These are phyloP conservation scores for Colletotrichum phormii DNA, from an alignment of 2,329 filamentous ascomycete species.

Conservation along the genomic window DNA sequence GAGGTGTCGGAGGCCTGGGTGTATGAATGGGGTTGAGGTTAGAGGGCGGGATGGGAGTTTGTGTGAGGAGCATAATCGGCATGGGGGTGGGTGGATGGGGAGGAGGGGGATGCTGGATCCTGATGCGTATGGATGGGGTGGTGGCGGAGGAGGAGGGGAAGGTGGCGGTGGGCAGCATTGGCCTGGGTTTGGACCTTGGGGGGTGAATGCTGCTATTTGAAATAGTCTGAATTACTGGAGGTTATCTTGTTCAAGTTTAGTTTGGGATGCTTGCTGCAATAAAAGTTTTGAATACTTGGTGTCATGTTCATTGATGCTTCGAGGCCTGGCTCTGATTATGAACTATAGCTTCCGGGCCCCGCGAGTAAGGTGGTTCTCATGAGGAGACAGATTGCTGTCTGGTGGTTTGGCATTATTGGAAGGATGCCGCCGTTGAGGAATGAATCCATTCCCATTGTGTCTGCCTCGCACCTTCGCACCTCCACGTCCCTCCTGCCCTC, in stretches of 20 bases:
- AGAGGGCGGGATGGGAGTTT: conserved; percentile 14
- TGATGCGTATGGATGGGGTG: conserved; percentile 12
- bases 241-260: conserved; percentile 23
- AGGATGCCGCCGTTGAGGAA: too few relatives aligned
- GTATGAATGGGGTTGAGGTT: conserved; percentile 13
- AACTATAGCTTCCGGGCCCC: too few relatives aligned
- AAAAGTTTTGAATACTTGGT: neutral
- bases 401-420: too few relatives aligned
- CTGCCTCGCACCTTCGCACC: too few relatives aligned
- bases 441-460: too few relatives aligned
- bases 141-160: neutral
- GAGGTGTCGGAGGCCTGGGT: conserved; percentile 24
- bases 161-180: neutral
- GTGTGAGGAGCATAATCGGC: conserved; percentile 26
- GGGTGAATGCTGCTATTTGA: conserved; percentile 25
- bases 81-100: neutral
- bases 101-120: conserved; percentile 7
- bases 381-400: too few relatives aligned
- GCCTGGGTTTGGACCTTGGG: conserved; percentile 21
- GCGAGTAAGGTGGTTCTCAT: too few relatives aligned
- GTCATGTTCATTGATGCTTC: too few relatives aligned
- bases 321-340: too few relatives aligned
- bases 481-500: too few relatives aligned
- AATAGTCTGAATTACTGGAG: neutral
- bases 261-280: neutral